Evolutionary conservation across 2,329 filamentous ascomycete genomes (phyloP), one percentile per base, ranked within the genome.

Genomic region (Aspergillus thermomutatus): DNA sequence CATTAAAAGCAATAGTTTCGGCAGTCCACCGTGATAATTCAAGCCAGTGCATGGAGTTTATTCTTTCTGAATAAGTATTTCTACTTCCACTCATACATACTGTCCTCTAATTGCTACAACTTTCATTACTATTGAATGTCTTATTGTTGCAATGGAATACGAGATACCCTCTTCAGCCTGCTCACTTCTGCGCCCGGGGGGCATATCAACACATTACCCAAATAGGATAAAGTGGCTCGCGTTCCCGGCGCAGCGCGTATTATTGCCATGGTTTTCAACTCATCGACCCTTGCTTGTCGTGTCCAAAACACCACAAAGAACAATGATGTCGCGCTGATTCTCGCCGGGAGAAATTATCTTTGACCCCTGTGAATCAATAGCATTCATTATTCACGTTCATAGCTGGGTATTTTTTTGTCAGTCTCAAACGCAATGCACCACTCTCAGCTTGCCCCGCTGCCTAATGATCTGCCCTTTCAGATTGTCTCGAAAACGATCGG

Each of bases 401-500:
- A 21, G 49, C 31, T 46, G 49, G 37, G 60, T 56, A n/a, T 53
- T 54, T 61, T 59, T 55, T 58, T 4, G 2, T 23, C 6, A n/a
- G 34, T 5, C 49, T 17, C 23, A 27, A 45, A 37, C 64, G 69
- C 65, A 54, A 84, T 86, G 79, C 81, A 80, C 69, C 82, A 96
- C 83, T 96, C 92, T 64, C 94, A 99, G 78, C 79, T 92, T 65
- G 92, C 92, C 70, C 92, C 93, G 63, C 80, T 97, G 51, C 94
- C 94, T 25, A 70, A 67, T 60, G 86, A 96, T 69, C 82, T 99
- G 50, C 94, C 94, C 52, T 99, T 99, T 75, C 87, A 93, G 63
- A 88, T 99, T 69, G 84, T 99, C 68, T 97, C 94, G 59, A 94
- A 94, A 74, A 99, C 94, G 14, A 96, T 99, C 67, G 94, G 94